These are phyloP conservation scores for Oligophagozyma castellii DNA, from an alignment of 1,139 yeast species.

Conservation along the genomic window DNA sequence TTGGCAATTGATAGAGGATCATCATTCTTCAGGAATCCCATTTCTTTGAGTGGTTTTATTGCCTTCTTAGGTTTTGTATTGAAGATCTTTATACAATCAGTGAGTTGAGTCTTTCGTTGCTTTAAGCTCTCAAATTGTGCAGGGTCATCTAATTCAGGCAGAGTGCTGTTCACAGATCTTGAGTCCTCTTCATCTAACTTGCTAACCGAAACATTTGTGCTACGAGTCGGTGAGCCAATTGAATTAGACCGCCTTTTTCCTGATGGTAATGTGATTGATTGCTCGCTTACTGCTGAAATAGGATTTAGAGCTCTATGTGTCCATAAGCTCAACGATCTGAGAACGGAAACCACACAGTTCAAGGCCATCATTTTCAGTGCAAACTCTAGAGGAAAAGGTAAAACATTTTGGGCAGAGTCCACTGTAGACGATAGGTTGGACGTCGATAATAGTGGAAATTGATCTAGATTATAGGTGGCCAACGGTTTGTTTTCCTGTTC, in stretches of 20 bases:
- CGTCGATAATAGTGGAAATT: slow-evolving; percentile 65
- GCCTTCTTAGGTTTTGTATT: slow-evolving; percentile 81
- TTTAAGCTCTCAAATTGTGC: slow-evolving; percentile 77
- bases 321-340: slow-evolving; percentile 77
- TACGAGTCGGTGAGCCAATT: slow-evolving; percentile 25
- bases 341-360: slow-evolving; percentile 66
- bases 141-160: slow-evolving; percentile 50
- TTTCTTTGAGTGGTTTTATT: slow-evolving; percentile 41
- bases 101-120: slow-evolving; percentile 66
- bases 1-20: slow-evolving; percentile 58
- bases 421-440: slow-evolving; percentile 48
- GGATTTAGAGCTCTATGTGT: slow-evolving; percentile 58
- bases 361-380: slow-evolving; percentile 74
- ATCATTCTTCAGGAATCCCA: slow-evolving; percentile 48
- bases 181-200: slow-evolving; percentile 9
- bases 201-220: slow-evolving; percentile 21
- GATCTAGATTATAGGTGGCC: slow-evolving; percentile 61
- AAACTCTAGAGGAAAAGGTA: slow-evolving; percentile 60
- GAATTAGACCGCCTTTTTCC: slow-evolving; percentile 28
- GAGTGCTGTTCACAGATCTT: slow-evolving; percentile 6
- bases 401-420: slow-evolving; percentile 43
- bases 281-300: slow-evolving; percentile 1
- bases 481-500: slow-evolving; percentile 49
- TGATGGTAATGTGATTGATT: slow-evolving; percentile 2
- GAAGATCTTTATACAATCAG: slow-evolving; percentile 68